Evolutionary conservation across 441 rosid genomes (phyloP).

Genomic region (Eutrema salsugineum): DNA sequence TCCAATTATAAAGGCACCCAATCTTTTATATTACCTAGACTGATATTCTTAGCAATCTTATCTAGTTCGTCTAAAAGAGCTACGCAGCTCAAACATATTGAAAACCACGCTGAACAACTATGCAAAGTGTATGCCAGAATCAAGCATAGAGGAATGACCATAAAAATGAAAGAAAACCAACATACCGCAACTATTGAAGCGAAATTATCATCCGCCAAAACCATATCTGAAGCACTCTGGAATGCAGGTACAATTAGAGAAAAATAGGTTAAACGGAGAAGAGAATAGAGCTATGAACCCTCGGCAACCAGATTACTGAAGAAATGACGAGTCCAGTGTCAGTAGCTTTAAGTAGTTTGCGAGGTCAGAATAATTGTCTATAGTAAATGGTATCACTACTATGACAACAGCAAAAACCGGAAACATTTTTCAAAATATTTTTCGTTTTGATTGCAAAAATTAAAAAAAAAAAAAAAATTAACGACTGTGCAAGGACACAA

Average conservation of each 20-base stretch:
- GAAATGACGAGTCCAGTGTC: not conserved
- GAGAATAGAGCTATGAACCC: not conserved
- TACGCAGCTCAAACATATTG: not conserved
- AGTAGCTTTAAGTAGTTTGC: constrained; percentile 12
- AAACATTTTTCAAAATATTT: not conserved
- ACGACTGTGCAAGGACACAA: not conserved
- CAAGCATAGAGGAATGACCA: constrained; percentile 4
- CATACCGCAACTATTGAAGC: constrained; percentile 96
- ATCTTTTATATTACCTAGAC: not conserved
- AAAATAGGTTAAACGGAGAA: constrained; percentile 13
- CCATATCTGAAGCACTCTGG: constrained; percentile 99
- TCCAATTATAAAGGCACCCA: not conserved
- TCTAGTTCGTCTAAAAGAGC: not conserved
- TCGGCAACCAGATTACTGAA: not conserved
- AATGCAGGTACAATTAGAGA: constrained; percentile 17
- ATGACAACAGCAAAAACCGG: not conserved
- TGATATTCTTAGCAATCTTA: not conserved
- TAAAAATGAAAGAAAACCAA: constrained; percentile 17
- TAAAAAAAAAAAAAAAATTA: not conserved
- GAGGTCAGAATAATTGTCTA: not conserved
- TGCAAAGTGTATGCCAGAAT: constrained; percentile 4
- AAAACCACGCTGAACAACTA: not conserved
- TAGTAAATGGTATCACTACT: constrained; percentile 5
- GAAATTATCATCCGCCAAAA: constrained; percentile 98
- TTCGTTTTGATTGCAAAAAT: not conserved